Percentiles rank a stretch among this genome's conserved stretches.
Conservation (phyloP, 2,329 filamentous ascomycete species). For the Didymellaceae sp. region DNA sequence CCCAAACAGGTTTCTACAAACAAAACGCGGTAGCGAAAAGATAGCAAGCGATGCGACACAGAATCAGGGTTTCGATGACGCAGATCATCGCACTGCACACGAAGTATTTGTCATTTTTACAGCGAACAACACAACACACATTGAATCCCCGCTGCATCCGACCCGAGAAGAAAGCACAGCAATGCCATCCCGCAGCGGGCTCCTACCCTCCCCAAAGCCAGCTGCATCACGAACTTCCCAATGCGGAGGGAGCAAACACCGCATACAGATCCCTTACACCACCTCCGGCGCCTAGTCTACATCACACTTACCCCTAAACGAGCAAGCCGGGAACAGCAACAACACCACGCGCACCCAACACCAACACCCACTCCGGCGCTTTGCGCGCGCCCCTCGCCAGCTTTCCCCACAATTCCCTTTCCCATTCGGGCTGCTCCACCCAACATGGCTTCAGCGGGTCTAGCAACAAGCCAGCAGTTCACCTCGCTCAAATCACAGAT, state of each 20-base stretch:
- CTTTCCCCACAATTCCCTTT: background rate
- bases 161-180: too few relatives aligned
- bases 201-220: too few relatives aligned
- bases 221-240: conserved; percentile 1
- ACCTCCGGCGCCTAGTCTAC: background rate
- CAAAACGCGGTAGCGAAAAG: background rate
- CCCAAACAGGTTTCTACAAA: background rate
- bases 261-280: conserved; percentile 6
- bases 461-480: conserved; percentile 1
- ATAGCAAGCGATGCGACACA: background rate
- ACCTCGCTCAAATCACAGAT: conserved; percentile 1
- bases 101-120: background rate
- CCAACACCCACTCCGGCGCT: background rate
- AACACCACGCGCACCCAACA: too few relatives aligned
- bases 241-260: conserved; percentile 7
- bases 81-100: background rate
- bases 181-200: too few relatives aligned
- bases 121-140: background rate
- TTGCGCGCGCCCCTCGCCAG: too few relatives aligned
- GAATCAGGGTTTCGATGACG: background rate
- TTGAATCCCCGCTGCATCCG: too few relatives aligned
- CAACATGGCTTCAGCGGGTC: background rate
- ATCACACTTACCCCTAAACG: background rate
- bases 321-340: too few relatives aligned
- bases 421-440: too few relatives aligned